These are phyloP conservation scores for Prunella vulgaris DNA, from an alignment of 257 asterid species.

Conservation along the genomic window DNA sequence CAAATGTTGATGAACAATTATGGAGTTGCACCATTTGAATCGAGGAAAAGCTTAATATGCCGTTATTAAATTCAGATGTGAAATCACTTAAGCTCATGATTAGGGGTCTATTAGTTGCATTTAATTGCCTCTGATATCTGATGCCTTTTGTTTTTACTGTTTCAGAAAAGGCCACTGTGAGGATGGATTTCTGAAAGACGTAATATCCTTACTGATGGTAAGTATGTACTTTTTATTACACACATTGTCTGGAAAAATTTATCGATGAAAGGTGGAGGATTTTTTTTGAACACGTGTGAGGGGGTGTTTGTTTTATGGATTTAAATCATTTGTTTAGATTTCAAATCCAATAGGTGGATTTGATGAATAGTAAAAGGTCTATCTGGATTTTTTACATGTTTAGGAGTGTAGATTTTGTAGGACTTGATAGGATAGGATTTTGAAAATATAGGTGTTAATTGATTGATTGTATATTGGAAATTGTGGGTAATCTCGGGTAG, in stretches of 20 bases:
- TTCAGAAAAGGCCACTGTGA: conserved; percentile 33
- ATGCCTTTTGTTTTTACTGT: conserved; percentile 17
- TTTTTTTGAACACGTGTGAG: too few relatives aligned
- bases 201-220: conserved; percentile 33
- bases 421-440: too few relatives aligned
- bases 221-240: not conserved
- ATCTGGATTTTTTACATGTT: too few relatives aligned
- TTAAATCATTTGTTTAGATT: too few relatives aligned
- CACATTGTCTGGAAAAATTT: conserved; percentile 1
- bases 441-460: too few relatives aligned
- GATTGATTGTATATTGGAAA: too few relatives aligned
- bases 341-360: too few relatives aligned
- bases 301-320: too few relatives aligned
- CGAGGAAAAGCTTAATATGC: not conserved
- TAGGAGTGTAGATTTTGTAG: too few relatives aligned
- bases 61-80: not conserved
- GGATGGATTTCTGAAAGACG: conserved; percentile 34
- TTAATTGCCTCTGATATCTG: conserved; percentile 14
- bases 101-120: not conserved
- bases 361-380: too few relatives aligned
- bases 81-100: not conserved
- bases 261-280: not conserved
- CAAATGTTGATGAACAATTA: not conserved
- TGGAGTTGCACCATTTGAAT: not conserved
- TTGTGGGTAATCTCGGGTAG: too few relatives aligned